Evolutionary conservation across 495 filamentous ascomycete genomes (phyloP).

Genomic region (Parathielavia appendiculata): DNA sequence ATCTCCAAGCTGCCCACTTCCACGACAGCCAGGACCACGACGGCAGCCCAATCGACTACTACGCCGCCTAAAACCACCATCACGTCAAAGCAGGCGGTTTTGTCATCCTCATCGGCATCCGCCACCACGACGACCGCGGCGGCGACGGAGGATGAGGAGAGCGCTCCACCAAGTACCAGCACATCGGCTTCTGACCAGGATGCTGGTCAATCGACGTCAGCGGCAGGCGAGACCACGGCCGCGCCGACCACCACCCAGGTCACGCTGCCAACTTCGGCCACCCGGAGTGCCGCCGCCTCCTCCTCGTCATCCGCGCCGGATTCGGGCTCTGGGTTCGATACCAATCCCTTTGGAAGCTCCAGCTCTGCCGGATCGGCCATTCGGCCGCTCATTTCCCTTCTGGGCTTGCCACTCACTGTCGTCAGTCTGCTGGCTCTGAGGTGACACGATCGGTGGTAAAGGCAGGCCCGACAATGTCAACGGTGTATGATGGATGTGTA

Average conservation of each 20-base stretch:
- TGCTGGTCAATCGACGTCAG: background rate
- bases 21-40: conserved; percentile 8
- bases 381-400: background rate
- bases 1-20: conserved; percentile 16
- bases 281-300: background rate
- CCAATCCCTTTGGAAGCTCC: background rate
- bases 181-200: background rate
- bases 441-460: background rate
- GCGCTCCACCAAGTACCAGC: background rate
- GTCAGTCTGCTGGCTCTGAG: background rate
- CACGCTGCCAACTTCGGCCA: background rate
- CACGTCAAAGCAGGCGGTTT: background rate
- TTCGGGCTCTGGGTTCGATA: background rate
- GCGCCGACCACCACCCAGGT: background rate
- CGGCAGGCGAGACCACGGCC: background rate
- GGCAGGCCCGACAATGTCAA: background rate
- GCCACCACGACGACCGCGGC: background rate
- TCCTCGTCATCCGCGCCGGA: background rate
- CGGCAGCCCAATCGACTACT: conserved; percentile 4
- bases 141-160: background rate
- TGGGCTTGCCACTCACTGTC: background rate
- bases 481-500: background rate
- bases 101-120: background rate
- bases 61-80: background rate
- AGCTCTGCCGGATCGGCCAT: background rate